phyloP scores from a whole-genome alignment of 257 asterid genomes.

The Fraxinus americana region DNA sequence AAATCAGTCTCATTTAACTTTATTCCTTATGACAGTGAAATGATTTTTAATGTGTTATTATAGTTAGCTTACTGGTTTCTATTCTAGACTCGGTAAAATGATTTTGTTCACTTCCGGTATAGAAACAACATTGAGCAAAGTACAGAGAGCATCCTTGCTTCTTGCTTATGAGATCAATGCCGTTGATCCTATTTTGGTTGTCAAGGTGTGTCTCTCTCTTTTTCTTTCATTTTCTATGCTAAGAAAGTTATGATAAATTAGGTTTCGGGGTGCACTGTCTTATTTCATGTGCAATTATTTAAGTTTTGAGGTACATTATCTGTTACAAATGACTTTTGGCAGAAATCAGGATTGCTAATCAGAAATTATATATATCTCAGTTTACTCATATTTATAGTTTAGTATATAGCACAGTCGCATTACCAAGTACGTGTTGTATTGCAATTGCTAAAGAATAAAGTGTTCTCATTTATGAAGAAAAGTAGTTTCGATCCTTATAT shows the following conservation, averaged over 20 bases:
- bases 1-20: background rate
- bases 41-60: background rate
- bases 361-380: too few species aligned
- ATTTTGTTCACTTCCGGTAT: constrained; percentile 49
- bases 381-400: background rate
- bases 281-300: background rate
- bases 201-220: constrained; percentile 44
- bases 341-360: background rate
- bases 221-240: background rate
- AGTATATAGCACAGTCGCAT: background rate
- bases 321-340: background rate
- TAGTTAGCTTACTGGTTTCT: constrained; percentile 1
- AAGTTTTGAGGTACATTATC: background rate
- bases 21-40: constrained; percentile 1
- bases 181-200: constrained; percentile 79
- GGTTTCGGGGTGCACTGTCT: background rate
- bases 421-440: background rate
- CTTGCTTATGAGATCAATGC: constrained; percentile 89
- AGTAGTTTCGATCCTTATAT: background rate
- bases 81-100: constrained; percentile 17
- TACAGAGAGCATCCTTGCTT: constrained; percentile 73
- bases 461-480: background rate
- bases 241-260: constrained; percentile 28
- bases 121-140: constrained; percentile 94
- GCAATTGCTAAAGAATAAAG: background rate